A percentile compares a stretch with the other conserved stretches of the same genome.
Conservation (phyloP, 208 protist genomes). For the Naegleria lovaniensis region DNA sequence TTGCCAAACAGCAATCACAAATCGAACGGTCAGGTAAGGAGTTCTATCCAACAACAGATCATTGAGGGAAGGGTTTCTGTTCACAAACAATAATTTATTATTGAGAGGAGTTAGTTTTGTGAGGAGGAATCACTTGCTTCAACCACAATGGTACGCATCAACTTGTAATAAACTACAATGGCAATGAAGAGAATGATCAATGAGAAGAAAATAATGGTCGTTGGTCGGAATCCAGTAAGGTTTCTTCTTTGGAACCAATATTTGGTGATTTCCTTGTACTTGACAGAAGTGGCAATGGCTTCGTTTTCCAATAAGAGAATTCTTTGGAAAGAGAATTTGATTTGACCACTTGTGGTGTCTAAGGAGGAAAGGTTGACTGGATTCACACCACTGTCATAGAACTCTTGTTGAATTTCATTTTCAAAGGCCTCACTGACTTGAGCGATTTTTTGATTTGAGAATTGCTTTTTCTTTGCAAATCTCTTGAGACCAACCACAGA, state of each 20-base stretch:
- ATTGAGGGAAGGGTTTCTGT: too few relatives aligned
- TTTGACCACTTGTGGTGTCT: not conserved
- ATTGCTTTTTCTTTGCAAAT: not conserved
- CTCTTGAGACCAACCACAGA: not conserved
- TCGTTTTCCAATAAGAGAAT: not conserved
- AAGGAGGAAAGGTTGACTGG: not conserved
- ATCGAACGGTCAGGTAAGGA: too few relatives aligned
- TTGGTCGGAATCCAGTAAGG: not conserved
- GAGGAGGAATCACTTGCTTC: not conserved
- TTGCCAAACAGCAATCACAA: too few relatives aligned
- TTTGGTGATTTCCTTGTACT: conserved; percentile 8
- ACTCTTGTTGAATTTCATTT: not conserved
- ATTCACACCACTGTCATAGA: not conserved
- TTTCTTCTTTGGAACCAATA: conserved; percentile 14
- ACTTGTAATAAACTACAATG: not conserved
- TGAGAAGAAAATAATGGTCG: not conserved
- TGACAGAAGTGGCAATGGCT: not conserved
- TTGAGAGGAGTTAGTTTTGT: too few relatives aligned
- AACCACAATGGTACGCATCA: not conserved
- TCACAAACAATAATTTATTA: too few relatives aligned
- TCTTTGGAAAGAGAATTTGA: not conserved
- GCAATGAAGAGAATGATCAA: not conserved
- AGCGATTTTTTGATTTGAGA: not conserved
- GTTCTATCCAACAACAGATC: too few relatives aligned
- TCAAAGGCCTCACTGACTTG: not conserved